Base-by-base conservation (phyloP, 208 protist genomes). In the Novymonas esmeraldas region DNA sequence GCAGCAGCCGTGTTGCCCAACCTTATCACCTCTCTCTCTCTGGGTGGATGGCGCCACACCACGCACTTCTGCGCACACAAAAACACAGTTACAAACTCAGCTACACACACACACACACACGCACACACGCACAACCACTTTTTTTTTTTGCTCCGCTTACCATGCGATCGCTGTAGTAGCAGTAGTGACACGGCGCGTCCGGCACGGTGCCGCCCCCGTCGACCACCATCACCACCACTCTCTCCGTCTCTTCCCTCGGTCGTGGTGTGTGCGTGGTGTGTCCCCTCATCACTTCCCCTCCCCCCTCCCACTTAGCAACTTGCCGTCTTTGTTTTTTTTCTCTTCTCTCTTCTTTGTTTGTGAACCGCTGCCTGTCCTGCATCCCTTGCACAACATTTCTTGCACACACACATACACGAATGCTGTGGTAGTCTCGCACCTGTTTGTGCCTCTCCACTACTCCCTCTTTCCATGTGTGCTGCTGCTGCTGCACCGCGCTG, bases 321-420 rank as follows among this genome's bases (percentile, higher is more conserved):
- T n/a, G n/a, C n/a, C n/a, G n/a, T n/a, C n/a, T n/a, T n/a, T n/a
- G n/a, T n/a, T n/a, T n/a, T n/a, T n/a, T n/a, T n/a, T n/a, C n/a
- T n/a, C n/a, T n/a, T n/a, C n/a, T n/a, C n/a, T n/a, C n/a, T n/a
- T n/a, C n/a, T n/a, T n/a, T n/a, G n/a, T n/a, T n/a, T n/a, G n/a
- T n/a, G n/a, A n/a, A n/a, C 44, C 59, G 20, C 45, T 20, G 18
- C 7, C 42, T 10, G 18, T 20, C 42, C 42, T 20, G 5, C 22
- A 5, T 48, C 4, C 14, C 42, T 20, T 10, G 2, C 22, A 13
- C 9, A 5, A 13, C 9, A 5, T 4, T 20, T 48, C 16, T 5
- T 13, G 56, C 41, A 72, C 29, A 52, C 36, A 63, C 57, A 63
- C 26, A 56, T 29, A 49, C 20, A 62, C 36, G 59, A 24, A 31